Base-by-base conservation (phyloP, 768 basidiomycete species). In the Melanogaster broomeanus region DNA sequence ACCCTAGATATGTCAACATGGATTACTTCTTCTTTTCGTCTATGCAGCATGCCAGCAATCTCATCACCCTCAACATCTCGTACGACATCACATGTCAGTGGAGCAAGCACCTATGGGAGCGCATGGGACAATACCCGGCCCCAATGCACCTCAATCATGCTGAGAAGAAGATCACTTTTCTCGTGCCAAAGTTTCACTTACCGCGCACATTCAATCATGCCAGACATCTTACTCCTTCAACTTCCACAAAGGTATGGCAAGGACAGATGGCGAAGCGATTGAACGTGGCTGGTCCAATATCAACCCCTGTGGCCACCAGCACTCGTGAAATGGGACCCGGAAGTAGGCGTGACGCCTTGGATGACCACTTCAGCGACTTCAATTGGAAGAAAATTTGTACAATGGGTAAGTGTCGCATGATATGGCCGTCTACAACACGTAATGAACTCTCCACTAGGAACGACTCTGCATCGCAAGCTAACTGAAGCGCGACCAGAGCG, bases 301-400 rank as follows among this genome's bases (percentile, higher is more conserved):
- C 24, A 73, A 74, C 50, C 51, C 61, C 0, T n/a, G 53, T 66
- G 2, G 68, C 66, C 0, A 40, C 61, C 0, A 72, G 70, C 55
- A 67, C 66, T 4, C 48, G 60, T 6, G 72, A 73, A 45, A 75
- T 73, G 71, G 70, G 62, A 0, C 63, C 68, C 0, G 54, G 67
- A 42, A 47, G 66, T 43, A 22, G 70, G 0, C 58, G 59, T n/a
- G 72, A 74, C 9, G 62, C 68, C 0, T 53, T 77, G 10, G 70
- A 77, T 51, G 70, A 75, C 42, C 61, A 60, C 28, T 64, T 64
- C 33, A 64, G 69, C 11, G 71, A 65, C 57, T 51, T 42, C 42
- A 72, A 69, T 52, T 74, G 68, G 68, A 68, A 68, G 31, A 75
- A 75, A 21, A 42, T 1, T n/a, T n/a, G n/a, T n/a, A n/a, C n/a